These are phyloP conservation scores for Curvularia eragrostidis DNA, from an alignment of 2,329 filamentous ascomycete genomes.

Conservation along the genomic window DNA sequence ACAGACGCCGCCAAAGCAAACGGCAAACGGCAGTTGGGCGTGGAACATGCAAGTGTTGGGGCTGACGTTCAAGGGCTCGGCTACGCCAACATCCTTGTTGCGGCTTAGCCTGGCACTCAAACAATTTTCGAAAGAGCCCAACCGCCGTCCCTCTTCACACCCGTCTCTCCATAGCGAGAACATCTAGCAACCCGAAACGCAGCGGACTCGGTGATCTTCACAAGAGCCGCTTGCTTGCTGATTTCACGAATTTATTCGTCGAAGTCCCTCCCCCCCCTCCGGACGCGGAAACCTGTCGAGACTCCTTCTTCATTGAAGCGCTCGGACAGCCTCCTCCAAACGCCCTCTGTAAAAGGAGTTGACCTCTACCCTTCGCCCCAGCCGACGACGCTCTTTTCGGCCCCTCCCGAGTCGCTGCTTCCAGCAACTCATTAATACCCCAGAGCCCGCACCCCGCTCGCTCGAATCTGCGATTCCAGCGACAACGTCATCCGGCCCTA, in stretches of 20 bases:
- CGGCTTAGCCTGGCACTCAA: slow-evolving; percentile 33
- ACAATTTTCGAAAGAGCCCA: slow-evolving; percentile 33
- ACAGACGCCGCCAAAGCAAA: neutral
- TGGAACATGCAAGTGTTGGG: slow-evolving; percentile 15
- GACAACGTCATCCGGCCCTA: slow-evolving; percentile 24
- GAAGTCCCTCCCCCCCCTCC: slow-evolving; percentile 39
- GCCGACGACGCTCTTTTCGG: slow-evolving; percentile 32
- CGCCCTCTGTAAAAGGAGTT: slow-evolving; percentile 38
- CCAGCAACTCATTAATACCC: slow-evolving; percentile 35
- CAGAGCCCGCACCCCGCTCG: slow-evolving; percentile 22
- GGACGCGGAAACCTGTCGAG: slow-evolving; percentile 38
- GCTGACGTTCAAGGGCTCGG: slow-evolving; percentile 16
- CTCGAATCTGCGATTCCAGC: slow-evolving; percentile 44
- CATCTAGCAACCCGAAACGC: slow-evolving; percentile 40
- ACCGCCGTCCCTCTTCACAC: slow-evolving; percentile 20
- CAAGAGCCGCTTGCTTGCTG: slow-evolving; percentile 45
- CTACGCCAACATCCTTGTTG: slow-evolving; percentile 22
- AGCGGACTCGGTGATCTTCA: slow-evolving; percentile 38
- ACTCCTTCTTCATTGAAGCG: slow-evolving; percentile 39
- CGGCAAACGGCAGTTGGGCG: neutral
- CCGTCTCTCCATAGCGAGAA: slow-evolving; percentile 46
- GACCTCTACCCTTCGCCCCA: slow-evolving; percentile 32
- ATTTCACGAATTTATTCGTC: slow-evolving; percentile 49
- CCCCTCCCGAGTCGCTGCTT: slow-evolving; percentile 36
- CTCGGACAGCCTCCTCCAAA: slow-evolving; percentile 42